Evolutionary conservation across 495 filamentous ascomycete species (phyloP).

Genomic region (Podospora appendiculata): DNA sequence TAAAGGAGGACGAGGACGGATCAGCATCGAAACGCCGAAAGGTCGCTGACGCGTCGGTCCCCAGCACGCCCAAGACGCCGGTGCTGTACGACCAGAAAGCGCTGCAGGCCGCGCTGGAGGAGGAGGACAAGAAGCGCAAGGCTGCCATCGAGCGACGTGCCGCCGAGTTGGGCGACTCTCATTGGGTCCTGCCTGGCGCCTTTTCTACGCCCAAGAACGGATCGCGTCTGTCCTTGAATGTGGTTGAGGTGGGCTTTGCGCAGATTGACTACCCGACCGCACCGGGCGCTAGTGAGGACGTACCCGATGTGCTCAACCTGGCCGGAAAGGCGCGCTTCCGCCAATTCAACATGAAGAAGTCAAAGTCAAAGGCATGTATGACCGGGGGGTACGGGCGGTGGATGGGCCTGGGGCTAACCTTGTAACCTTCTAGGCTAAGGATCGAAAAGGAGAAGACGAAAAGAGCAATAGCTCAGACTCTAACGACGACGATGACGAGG

Average conservation of each 20-base stretch:
- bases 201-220: constrained; percentile 6
- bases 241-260: constrained; percentile 42
- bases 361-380: constrained; percentile 19
- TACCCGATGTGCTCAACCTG: constrained; percentile 1
- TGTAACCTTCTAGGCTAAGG: neutral
- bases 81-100: constrained; percentile 36
- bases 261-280: constrained; percentile 31
- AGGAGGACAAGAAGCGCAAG: constrained; percentile 66
- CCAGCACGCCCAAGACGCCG: constrained; percentile 9
- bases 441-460: constrained; percentile 7
- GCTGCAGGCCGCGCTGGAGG: constrained; percentile 61
- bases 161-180: constrained; percentile 70
- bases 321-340: constrained; percentile 13
- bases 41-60: constrained; percentile 15
- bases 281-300: constrained; percentile 1
- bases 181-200: constrained; percentile 65
- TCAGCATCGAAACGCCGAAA: constrained; percentile 46
- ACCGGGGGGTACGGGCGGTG: too few species aligned
- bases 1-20: constrained; percentile 30
- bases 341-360: constrained; percentile 38
- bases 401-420: neutral
- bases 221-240: constrained; percentile 26
- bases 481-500: neutral
- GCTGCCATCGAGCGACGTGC: constrained; percentile 64
- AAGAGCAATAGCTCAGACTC: constrained; percentile 3